Conservation (phyloP, 192 early-diverging fungal genomes). For the Kickxella alabastrina region DNA sequence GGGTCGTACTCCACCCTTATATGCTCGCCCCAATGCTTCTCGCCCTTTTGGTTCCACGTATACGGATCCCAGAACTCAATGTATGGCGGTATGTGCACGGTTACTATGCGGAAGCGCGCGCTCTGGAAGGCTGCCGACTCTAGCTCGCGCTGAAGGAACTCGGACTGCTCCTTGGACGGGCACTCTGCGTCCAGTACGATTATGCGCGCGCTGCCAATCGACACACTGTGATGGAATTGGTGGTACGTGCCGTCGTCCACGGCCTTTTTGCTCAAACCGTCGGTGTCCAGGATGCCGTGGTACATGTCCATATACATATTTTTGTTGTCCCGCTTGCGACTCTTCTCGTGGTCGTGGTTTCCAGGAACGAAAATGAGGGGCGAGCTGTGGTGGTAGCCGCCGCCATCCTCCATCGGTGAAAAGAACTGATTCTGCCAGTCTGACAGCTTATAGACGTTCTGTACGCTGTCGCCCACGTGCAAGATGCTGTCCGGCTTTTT, state of each 20-base stretch:
- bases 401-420: constrained; percentile 58
- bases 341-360: constrained; percentile 69
- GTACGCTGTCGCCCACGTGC: constrained; percentile 70
- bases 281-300: constrained; percentile 28
- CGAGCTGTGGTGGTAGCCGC: constrained; percentile 52
- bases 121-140: constrained; percentile 49
- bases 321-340: constrained; percentile 48
- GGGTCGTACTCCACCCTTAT: constrained; percentile 61
- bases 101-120: constrained; percentile 61
- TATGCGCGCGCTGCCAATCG: constrained; percentile 59
- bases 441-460: constrained; percentile 53
- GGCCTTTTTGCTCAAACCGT: constrained; percentile 3
- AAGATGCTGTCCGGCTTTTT: constrained; percentile 51
- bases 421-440: constrained; percentile 72
- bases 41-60: constrained; percentile 61
- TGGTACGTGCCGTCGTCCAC: constrained; percentile 25
- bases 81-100: constrained; percentile 72
- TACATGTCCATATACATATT: constrained; percentile 48
- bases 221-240: constrained; percentile 33
- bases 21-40: constrained; percentile 70
- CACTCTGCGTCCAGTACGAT: constrained; percentile 69
- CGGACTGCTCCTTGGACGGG: constrained; percentile 56
- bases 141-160: constrained; percentile 60
- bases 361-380: constrained; percentile 70
- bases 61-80: constrained; percentile 73